Conservation (phyloP, 306 rosid species). For the Chamaecrista fasciculata region DNA sequence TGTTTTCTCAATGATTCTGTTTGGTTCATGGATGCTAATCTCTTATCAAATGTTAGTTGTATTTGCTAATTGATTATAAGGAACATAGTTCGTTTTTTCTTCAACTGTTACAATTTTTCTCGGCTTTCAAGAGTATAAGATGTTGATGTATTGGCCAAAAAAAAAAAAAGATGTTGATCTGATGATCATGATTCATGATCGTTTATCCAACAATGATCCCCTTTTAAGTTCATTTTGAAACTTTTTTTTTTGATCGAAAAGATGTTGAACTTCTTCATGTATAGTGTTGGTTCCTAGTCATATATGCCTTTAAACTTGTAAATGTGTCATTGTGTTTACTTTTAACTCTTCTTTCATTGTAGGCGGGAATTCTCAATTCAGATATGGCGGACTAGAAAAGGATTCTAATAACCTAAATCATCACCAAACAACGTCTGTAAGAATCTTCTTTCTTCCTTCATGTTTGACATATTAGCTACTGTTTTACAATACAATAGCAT, state of each 20-base stretch:
- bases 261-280: conserved; percentile 5
- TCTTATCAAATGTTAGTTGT: not conserved
- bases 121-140: not conserved
- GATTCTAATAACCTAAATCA: conserved; percentile 40
- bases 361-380: conserved; percentile 63
- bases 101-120: not conserved
- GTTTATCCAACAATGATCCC: not conserved
- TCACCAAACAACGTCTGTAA: conserved; percentile 48
- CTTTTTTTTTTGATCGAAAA: not conserved
- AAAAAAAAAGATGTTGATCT: not conserved
- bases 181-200: conserved; percentile 5
- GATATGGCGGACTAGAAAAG: conserved; percentile 49
- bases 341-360: conserved; percentile 25
- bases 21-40: conserved; percentile 5
- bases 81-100: not conserved
- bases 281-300: conserved; percentile 1
- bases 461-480: conserved; percentile 11
- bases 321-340: not conserved
- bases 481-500: not conserved
- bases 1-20: not conserved
- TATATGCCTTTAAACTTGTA: conserved; percentile 27
- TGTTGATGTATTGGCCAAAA: no score
- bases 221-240: not conserved
- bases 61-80: not conserved
- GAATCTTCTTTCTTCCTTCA: conserved; percentile 20